Evolutionary conservation across 179 eudicot species (phyloP), one percentile per base, ranked within the genome.

Genomic region (Beta macrorhiza): DNA sequence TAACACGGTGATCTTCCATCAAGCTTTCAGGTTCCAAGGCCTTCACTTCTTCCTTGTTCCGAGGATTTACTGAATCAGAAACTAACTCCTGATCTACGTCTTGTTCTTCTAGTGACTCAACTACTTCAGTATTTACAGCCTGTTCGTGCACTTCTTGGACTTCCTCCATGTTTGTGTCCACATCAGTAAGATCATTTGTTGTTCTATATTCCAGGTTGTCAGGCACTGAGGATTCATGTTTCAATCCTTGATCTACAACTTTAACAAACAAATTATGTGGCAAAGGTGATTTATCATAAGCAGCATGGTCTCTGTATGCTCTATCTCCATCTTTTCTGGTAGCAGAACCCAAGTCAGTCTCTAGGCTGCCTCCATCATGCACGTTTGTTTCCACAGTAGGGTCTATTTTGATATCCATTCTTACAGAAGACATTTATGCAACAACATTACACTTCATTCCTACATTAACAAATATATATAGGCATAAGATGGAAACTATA

Each of bases 1-100:
- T 81, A 45, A 87, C 73, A 32, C 78, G 90, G 59, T 77, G 80
- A 81, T 80, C 83, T 79, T 80, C 86, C 51, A 81, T 68, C 80
- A 74, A 79, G 77, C 75, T 78, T 77, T 71, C 86, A 77, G 85
- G 37, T 63, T 78, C 82, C 22, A 74, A 62, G 9, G 77, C 80
- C 78, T 78, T 73, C 67, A 83, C 83, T 55, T 77, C 88, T 5
- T 79, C 87, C 82, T 74, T 78, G 78, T 37, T 78, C 79, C 22
- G 75, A 75, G 75, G 67, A 72, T 82, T 82, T 81, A 82, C 85
- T 9, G 83, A 80, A 82, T 77, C 83, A 82, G 84, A 72, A 84
- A 81, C 75, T 25, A 65, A 81, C 67, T 88, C 90, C 64, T 82
- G 81, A 69, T 83, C 83, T 74, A 59, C 67, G 29, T 78, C 84